These are phyloP conservation scores for Bromus sterilis DNA, from an alignment of 176 grass and related monocot genomes.

Conservation along the genomic window DNA sequence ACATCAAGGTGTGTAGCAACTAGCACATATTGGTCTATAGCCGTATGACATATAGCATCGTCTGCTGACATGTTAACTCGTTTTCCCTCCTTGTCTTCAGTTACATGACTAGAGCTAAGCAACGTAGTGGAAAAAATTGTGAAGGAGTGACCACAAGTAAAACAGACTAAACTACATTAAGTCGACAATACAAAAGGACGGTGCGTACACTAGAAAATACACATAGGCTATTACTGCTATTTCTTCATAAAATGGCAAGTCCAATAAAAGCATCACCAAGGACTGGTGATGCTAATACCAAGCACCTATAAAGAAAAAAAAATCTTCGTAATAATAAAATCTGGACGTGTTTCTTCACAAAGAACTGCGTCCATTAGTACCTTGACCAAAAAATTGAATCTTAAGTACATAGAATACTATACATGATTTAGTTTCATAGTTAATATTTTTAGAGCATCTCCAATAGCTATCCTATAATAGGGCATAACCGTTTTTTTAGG, in stretches of 20 bases:
- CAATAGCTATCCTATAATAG: too few relatives aligned
- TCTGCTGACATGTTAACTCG: background rate
- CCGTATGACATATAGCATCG: background rate
- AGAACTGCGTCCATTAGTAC: background rate
- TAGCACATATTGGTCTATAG: background rate
- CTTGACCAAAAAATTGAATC: background rate
- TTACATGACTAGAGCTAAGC: background rate
- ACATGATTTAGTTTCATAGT: background rate
- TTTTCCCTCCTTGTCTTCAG: background rate
- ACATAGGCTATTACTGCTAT: too few relatives aligned
- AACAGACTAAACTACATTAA: too few relatives aligned
- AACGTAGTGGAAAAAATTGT: background rate
- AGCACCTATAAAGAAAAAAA: background rate
- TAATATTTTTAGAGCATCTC: background rate
- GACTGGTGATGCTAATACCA: background rate
- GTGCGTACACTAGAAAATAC: too few relatives aligned
- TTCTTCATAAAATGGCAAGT: background rate
- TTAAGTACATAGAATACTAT: background rate
- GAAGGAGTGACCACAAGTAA: background rate
- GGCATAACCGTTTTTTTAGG: too few relatives aligned
- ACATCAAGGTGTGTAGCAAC: background rate
- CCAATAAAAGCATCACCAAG: background rate
- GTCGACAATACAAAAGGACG: too few relatives aligned
- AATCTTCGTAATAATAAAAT: background rate
- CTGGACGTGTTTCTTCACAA: background rate